Base-by-base conservation (phyloP, 352 stramenopile species). In the Albugo candida region DNA sequence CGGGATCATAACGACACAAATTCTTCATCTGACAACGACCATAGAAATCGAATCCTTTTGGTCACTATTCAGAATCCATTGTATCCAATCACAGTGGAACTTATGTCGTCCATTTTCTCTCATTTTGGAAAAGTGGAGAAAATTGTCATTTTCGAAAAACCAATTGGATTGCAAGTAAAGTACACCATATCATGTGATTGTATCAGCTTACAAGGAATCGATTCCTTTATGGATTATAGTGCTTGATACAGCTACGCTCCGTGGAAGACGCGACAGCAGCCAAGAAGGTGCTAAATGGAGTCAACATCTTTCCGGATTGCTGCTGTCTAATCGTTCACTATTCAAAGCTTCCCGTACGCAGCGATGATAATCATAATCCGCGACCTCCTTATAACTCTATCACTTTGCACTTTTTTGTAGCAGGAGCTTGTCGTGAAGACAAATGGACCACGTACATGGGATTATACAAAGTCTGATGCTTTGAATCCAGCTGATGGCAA, bases 11-110 rank as follows among this genome's bases (percentile, higher is more conserved):
- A 63, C 48, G 63, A 70, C 18, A 56, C 54, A 13, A 54, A 58
- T 39, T 40, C 52, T 10, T 27, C 53, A 50, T 20, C 34, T 44
- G 19, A 55, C 37, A 5, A 55, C 61, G 20, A 55, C 48, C 49
- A 31, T 8, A 31, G 24, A 31, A 78, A 81, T 45, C 65, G 65
- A 43, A 81, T 81, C 45, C 36, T 81, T 54, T 61, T 81, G 18
- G 63, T 78, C 13, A 81, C 68, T n/a, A 61, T 81, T 37, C 68
- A 81, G 53, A 78, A 76, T 51, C 65, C 68, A 18, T 74, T 63
- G 47, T 73, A 72, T 36, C 65, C 64, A 11, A 70, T 81, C 53
- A 72, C 65, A 34, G 70, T 63, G 0, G 64, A 78, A 16, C 56
- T 81, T 45, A 64, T 81, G 39, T 36, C 64, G 44, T 49, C 48